Base-by-base conservation (phyloP, 768 basidiomycete species). In the Paxillus involutus region DNA sequence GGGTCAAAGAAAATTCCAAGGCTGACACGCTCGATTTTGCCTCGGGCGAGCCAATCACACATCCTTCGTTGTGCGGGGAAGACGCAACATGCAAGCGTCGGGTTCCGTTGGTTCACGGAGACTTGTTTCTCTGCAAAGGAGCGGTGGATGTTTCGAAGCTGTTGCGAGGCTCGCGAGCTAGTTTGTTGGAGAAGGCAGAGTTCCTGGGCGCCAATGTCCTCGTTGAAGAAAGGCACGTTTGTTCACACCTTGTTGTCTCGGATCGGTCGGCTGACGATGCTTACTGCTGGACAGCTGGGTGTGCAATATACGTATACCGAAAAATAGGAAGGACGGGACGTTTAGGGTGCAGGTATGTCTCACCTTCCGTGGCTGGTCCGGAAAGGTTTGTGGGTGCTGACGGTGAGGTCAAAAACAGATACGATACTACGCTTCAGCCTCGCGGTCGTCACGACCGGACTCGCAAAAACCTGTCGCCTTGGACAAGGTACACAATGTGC, bases 191-290 rank as follows among this genome's bases (percentile, higher is more conserved):
- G 55, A 72, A 75, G 51, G 82, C 82, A 14, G 70, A 74, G 49
- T 58, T 63, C 9, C 58, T 80, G 17, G 85, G 82, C 14, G 83
- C 78, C 4, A 85, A 84, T 60, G 81, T 80, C 1, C 75, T 91
- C 50, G 78, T 85, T 3, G 82, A 89, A 40, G 89, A 91, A 64
- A 75, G 79, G 89, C 89, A 63, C 44, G 87, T 82, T 29, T 44
- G 30, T 9, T 10, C 1, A 33, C 35, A n/a, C 19, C 6, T 24
- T 7, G 6, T n/a, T n/a, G 33, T 54, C 55, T 36, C 26, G 39
- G 48, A 14, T 44, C 49, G 14, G 32, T 35, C 46, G 21, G 46
- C 58, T 61, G 52, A 63, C 40, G 1, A 19, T 47, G n/a, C 42
- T 8, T 29, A 29, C 26, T 44, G 10, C 24, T 21, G 14, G 21